Evolutionary conservation across 345 rosid species (phyloP).

Genomic region (Ceriops zippeliana): DNA sequence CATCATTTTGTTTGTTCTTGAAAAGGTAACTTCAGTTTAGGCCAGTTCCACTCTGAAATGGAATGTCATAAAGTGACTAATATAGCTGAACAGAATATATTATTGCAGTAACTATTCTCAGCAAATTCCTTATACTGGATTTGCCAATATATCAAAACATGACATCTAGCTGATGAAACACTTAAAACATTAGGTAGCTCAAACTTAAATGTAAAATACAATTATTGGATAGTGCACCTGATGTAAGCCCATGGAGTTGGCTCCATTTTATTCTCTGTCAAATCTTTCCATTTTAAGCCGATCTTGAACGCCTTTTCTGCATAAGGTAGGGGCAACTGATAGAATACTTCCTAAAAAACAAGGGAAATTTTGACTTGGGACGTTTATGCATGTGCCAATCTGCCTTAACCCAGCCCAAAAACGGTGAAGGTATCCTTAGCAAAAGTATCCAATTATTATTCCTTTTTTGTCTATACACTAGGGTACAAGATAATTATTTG

Average conservation of each 20-base stretch:
- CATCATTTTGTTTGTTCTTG: no score
- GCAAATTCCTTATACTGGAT: no score
- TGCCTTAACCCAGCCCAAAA: not conserved
- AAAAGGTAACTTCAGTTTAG: no score
- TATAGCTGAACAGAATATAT: no score
- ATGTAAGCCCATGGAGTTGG: conserved; percentile 83
- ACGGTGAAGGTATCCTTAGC: not conserved
- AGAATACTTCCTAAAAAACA: conserved; percentile 56
- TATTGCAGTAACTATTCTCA: no score
- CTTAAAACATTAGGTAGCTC: not conserved
- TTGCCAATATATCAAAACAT: not conserved
- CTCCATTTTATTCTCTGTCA: conserved; percentile 50
- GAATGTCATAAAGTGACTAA: no score
- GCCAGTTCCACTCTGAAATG: no score
- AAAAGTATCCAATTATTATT: no score
- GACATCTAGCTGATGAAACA: not conserved
- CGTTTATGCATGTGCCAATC: not conserved
- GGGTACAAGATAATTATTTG: no score
- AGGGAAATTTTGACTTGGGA: conserved; percentile 21
- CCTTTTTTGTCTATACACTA: no score
- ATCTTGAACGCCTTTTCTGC: conserved; percentile 78
- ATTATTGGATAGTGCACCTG: conserved; percentile 81
- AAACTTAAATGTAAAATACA: conserved; percentile 2
- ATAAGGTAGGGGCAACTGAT: conserved; percentile 75
- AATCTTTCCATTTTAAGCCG: conserved; percentile 55